Conservation (phyloP, 371 early-diverging fungal genomes). For the Mucor racemosus region DNA sequence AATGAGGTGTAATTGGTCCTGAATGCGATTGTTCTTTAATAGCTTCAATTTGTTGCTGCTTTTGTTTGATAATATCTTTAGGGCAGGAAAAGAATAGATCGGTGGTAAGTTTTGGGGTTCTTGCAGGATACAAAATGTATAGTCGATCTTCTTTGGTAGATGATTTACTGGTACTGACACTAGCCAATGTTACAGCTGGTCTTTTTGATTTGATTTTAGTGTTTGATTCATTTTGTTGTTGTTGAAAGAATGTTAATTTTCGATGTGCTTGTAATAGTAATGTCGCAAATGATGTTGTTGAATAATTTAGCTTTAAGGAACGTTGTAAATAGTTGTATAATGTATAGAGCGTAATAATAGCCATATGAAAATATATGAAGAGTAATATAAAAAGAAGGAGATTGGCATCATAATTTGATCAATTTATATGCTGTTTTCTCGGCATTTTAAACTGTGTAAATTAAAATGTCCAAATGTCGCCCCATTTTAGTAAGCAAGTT, state of each 20-base stretch:
- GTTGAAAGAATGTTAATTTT: constrained; percentile 10
- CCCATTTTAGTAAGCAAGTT: constrained; percentile 8
- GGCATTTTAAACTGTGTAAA: constrained; percentile 8
- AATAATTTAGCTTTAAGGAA: constrained; percentile 12
- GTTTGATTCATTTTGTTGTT: not conserved
- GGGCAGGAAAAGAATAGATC: constrained; percentile 21
- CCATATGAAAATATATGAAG: constrained; percentile 11
- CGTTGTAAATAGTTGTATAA: constrained; percentile 27
- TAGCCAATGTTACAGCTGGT: not conserved
- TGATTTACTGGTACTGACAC: not conserved
- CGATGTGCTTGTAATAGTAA: constrained; percentile 21
- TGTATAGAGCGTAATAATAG: constrained; percentile 14
- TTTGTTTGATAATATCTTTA: constrained; percentile 1
- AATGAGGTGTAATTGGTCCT: constrained; percentile 62
- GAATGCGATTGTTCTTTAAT: constrained; percentile 22
- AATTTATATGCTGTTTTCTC: not conserved
- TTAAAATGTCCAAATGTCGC: not conserved
- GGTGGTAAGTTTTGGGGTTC: constrained; percentile 11
- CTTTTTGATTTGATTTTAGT: not conserved
- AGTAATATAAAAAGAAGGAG: not conserved
- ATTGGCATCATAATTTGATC: not conserved
- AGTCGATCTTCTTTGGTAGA: constrained; percentile 3
- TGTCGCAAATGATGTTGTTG: constrained; percentile 16
- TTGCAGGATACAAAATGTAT: constrained; percentile 24
- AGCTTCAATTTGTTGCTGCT: not conserved